Percentiles rank a stretch among this genome's conserved stretches.
Conservation (phyloP, 805 yeast genomes). For the Scheffersomyces amazonensis region DNA sequence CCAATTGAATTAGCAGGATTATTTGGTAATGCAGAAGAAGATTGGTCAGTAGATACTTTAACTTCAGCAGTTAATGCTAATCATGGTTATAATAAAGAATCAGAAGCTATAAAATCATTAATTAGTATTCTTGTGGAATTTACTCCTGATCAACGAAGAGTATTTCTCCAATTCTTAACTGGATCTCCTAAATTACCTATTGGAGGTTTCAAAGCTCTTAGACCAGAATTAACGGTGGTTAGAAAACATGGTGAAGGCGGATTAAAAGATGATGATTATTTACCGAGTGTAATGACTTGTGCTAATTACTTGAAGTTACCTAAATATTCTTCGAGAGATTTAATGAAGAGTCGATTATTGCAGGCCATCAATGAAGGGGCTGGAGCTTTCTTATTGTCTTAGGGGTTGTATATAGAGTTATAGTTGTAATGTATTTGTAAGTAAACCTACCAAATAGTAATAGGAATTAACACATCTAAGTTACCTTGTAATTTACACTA, state of each 20-base stretch:
- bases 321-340: constrained; percentile 60
- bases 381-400: constrained; percentile 80
- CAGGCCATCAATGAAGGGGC: constrained; percentile 87
- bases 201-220: constrained; percentile 84
- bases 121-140: constrained; percentile 62
- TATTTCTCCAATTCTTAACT: constrained; percentile 82
- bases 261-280: constrained; percentile 65
- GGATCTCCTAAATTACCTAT: constrained; percentile 92
- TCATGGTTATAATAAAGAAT: constrained; percentile 81
- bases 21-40: constrained; percentile 80
- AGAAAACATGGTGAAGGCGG: constrained; percentile 76
- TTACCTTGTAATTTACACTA: too few relatives aligned
- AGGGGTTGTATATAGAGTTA: too few relatives aligned
- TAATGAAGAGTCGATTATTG: constrained; percentile 55
- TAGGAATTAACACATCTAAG: too few relatives aligned
- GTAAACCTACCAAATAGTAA: too few relatives aligned
- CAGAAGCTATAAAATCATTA: constrained; percentile 58
- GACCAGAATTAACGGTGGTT: constrained; percentile 86
- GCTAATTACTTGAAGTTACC: constrained; percentile 93
- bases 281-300: constrained; percentile 98
- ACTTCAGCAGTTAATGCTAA: constrained; percentile 69
- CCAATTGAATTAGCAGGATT: constrained; percentile 69
- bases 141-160: constrained; percentile 53
- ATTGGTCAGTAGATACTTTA: constrained; percentile 73
- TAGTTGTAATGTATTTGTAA: too few relatives aligned